A percentile compares a stretch with the other conserved stretches of the same genome.
phyloP scores from a whole-genome alignment of 108 stramenopile genomes.

The Conticribra guillardii region DNA sequence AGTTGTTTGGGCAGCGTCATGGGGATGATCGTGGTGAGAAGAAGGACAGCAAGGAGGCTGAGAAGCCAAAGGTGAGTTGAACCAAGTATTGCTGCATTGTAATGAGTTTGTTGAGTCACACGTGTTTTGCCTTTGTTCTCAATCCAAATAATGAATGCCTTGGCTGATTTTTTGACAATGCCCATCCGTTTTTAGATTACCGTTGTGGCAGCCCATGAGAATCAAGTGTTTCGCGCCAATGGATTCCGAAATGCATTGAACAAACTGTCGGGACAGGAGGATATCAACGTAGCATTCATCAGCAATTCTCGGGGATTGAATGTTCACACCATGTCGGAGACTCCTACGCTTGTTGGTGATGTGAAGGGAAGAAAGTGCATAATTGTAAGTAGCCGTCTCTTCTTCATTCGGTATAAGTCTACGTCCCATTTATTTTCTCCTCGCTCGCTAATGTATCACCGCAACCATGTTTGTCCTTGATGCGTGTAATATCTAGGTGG shows the following conservation, averaged over 20 bases:
- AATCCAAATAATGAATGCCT: background rate
- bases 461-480: background rate
- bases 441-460: background rate
- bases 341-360: conserved; percentile 61
- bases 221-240: conserved; percentile 83
- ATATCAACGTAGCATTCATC: conserved; percentile 81
- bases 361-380: conserved; percentile 83
- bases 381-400: conserved; percentile 47
- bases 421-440: background rate
- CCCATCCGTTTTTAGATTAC: conserved; percentile 47
- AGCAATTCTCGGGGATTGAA: conserved; percentile 50
- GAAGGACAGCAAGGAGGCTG: conserved; percentile 3
- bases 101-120: background rate
- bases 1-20: conserved; percentile 45
- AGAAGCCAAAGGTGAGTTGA: conserved; percentile 34
- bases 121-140: background rate
- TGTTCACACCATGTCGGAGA: conserved; percentile 23
- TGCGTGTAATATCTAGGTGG: conserved; percentile 40
- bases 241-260: conserved; percentile 79
- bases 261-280: conserved; percentile 66
- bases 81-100: background rate
- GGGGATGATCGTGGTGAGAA: conserved; percentile 4
- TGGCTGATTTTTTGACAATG: background rate
- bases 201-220: conserved; percentile 84
- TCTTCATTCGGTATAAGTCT: background rate